A percentile compares a stretch with the other conserved stretches of the same genome.
Conservation (phyloP, 2,329 filamentous ascomycete species). For the Aspergillus neotritici region DNA sequence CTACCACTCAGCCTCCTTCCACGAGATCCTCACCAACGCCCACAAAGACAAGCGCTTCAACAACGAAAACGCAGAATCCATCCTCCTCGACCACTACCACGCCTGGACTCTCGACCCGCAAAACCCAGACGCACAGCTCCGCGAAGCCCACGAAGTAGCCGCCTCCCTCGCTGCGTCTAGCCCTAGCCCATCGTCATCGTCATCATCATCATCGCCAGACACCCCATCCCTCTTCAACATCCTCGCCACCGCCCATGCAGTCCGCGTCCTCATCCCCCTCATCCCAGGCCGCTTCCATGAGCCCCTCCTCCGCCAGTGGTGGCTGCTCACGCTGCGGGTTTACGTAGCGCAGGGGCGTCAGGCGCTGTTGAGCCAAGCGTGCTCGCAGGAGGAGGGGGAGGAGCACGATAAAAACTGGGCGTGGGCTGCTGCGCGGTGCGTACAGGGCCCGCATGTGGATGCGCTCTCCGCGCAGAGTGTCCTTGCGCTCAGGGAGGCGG, state of each 20-base stretch:
- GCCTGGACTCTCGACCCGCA: conserved; percentile 61
- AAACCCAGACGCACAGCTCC: conserved; percentile 68
- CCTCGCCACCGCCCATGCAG: conserved; percentile 79
- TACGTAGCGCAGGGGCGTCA: conserved; percentile 75
- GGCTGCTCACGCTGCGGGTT: conserved; percentile 71
- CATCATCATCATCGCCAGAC: conserved; percentile 54
- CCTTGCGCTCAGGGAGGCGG: conserved; percentile 46
- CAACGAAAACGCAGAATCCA: conserved; percentile 57
- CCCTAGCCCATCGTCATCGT: conserved; percentile 31
- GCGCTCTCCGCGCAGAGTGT: conserved; percentile 82
- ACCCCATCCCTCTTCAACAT: conserved; percentile 80
- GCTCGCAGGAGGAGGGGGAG: too few relatives aligned
- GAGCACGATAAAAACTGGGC: conserved; percentile 68
- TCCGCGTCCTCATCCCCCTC: conserved; percentile 75
- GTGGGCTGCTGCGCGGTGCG: conserved; percentile 64
- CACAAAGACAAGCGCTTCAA: conserved; percentile 64
- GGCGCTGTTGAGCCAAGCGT: conserved; percentile 17
- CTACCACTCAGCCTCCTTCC: conserved; percentile 56
- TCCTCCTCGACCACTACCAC: conserved; percentile 87
- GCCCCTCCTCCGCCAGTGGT: conserved; percentile 76
- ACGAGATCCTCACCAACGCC: conserved; percentile 67
- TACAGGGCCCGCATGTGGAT: conserved; percentile 65
- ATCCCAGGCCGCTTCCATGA: conserved; percentile 69
- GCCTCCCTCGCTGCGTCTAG: conserved; percentile 40
- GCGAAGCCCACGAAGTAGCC: conserved; percentile 58